phyloP scores from a whole-genome alignment of 306 rosid species.

The Lotus japonicus region DNA sequence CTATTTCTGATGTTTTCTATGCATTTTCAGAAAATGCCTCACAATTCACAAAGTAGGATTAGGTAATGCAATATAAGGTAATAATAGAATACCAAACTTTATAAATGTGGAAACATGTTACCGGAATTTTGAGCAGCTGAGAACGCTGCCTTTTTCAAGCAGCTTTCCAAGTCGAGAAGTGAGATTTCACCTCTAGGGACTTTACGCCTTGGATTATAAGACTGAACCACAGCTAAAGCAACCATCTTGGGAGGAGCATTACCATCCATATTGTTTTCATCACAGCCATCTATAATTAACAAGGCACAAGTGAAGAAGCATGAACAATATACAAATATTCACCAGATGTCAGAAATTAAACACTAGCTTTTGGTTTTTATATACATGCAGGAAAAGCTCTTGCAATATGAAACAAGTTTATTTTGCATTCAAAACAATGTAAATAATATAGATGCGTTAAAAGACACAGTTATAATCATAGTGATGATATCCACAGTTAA shows the following conservation, averaged over 20 bases:
- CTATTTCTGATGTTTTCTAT: background rate
- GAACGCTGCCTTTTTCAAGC: slow-evolving; percentile 68
- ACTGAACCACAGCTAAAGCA: slow-evolving; percentile 88
- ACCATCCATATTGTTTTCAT: slow-evolving; percentile 24
- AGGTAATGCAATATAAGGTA: background rate
- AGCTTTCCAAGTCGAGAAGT: slow-evolving; percentile 57
- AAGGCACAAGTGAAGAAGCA: slow-evolving; percentile 2
- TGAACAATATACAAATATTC: background rate
- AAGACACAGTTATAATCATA: too few species aligned
- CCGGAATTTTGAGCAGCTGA: slow-evolving; percentile 68
- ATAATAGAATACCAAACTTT: background rate
- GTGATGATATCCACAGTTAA: background rate
- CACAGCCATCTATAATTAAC: slow-evolving; percentile 33
- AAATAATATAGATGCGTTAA: too few species aligned
- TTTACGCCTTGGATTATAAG: slow-evolving; percentile 75
- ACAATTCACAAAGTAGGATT: too few species aligned
- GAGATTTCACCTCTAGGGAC: slow-evolving; percentile 74
- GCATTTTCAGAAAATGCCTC: background rate
- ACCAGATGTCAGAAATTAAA: background rate
- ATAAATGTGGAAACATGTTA: slow-evolving; percentile 24
- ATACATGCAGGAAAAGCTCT: background rate
- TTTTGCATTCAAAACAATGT: background rate
- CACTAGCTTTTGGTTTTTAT: background rate
- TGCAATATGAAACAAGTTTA: background rate
- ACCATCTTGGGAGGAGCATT: slow-evolving; percentile 61